Evolutionary conservation across 2,329 filamentous ascomycete genomes (phyloP), one percentile per base, ranked within the genome.

Genomic region (Colletotrichum destructivum): DNA sequence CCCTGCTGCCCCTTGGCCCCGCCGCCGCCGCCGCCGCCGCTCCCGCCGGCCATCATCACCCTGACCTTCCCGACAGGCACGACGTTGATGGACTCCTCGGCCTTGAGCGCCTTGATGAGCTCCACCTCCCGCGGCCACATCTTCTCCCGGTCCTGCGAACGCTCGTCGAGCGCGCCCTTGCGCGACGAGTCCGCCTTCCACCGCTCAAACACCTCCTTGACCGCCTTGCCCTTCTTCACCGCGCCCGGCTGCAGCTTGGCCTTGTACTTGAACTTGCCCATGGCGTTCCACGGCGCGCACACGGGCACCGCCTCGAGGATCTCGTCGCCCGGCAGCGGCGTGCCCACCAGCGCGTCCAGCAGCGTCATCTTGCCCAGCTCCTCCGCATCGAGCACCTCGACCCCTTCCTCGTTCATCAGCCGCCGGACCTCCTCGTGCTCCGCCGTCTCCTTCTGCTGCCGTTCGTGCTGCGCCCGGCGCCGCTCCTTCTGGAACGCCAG

Each of bases 141-240:
- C 77, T 88, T 89, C 84, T 97, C 94, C 13, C 85, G 86, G 77
- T 93, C 92, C 64, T 83, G 81, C 47, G 86, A 84, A 69, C 83
- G 82, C 78, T 92, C 90, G 77, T 94, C 91, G 0, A 92, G 79
- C 31, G 88, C 87, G 7, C 86, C 86, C 78, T 88, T 91, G 78
- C 84, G 87, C 11, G 78, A 81, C 8, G 90, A 89, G 61, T 91
- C 94, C 23, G 86, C 82, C 74, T 92, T 88, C 95, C 96, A 98
- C 71, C 89, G 88, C 60, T 92, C 90, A n/a, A 98, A 82, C 42
- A 98, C 92, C 82, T 98, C 96, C 80, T 94, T 94, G 59, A 98
- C 91, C 0, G 95, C 95, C 80, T 98, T 98, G 12, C 96, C 96
- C 84, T 98, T 98, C 87, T 98, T 99, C 74, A 92, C 88, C 0